A percentile compares a stretch with the other conserved stretches of the same genome.
These are phyloP conservation scores for Claviceps lovelessii DNA, from an alignment of 2,329 filamentous ascomycete genomes.

Conservation along the genomic window DNA sequence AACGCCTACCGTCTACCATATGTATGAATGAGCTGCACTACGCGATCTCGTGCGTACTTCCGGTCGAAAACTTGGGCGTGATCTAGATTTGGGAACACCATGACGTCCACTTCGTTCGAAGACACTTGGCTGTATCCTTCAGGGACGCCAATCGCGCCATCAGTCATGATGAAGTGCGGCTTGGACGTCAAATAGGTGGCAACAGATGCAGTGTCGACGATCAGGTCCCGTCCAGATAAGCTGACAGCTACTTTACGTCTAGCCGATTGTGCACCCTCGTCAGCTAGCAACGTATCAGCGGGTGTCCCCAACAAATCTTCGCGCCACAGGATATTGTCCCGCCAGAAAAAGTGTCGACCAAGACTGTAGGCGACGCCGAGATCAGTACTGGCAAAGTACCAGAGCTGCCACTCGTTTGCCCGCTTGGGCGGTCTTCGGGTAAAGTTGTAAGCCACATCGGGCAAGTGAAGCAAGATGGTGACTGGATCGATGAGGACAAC, in stretches of 20 bases:
- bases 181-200: slow-evolving; percentile 34
- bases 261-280: not conserved
- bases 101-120: slow-evolving; percentile 30
- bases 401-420: slow-evolving; percentile 57
- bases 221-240: slow-evolving; percentile 46
- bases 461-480: slow-evolving; percentile 51
- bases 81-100: slow-evolving; percentile 47
- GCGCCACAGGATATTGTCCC: slow-evolving; percentile 55
- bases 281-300: not conserved
- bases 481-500: slow-evolving; percentile 46
- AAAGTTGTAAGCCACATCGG: slow-evolving; percentile 60
- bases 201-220: slow-evolving; percentile 46
- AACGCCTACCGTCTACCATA: slow-evolving; percentile 8
- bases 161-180: slow-evolving; percentile 6
- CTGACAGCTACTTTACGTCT: slow-evolving; percentile 37
- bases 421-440: slow-evolving; percentile 34
- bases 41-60: slow-evolving; percentile 12
- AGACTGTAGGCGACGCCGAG: slow-evolving; percentile 51
- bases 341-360: slow-evolving; percentile 56
- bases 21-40: slow-evolving; percentile 17
- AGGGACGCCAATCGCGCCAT: slow-evolving; percentile 7
- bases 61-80: slow-evolving; percentile 48
- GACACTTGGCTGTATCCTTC: slow-evolving; percentile 4
- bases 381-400: slow-evolving; percentile 56
- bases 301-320: slow-evolving; percentile 36